Base-by-base conservation (phyloP, 2,329 filamentous ascomycete species). In the Exophiala phaeomuriformis region DNA sequence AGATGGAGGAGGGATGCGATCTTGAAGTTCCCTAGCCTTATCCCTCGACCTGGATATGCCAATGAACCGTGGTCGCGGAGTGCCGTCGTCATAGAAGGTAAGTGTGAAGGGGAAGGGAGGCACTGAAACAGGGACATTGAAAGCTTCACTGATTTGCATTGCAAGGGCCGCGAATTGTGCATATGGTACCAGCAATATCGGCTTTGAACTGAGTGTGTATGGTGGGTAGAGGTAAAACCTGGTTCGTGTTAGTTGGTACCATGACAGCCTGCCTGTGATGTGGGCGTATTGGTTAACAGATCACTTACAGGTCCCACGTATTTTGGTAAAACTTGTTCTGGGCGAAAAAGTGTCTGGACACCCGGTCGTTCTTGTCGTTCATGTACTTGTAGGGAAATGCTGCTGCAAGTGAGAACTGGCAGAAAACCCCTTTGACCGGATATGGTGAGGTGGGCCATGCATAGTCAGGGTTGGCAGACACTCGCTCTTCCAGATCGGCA, bases 241-340 rank as follows among this genome's bases (percentile, higher is more conserved):
- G 47, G 27, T 4, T 19, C 5, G 37, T 8, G 48, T 47, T 10
- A 49, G 37, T 30, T 19, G 37, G 8, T 1, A 19, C 19, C 36
- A 42, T n/a, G 8, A n/a, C 39, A 9, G 8, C 30, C 2, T 31
- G 30, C 29, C 3, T 33, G 29, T 4, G 5, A 33, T 4, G 29
- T 3, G n/a, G n/a, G 33, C 30, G 10, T 2, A 19, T 8, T 6
- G 27, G 10, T 3, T 10, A 42, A 5, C 10, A 44, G 27, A 47
- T 52, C 19, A 3, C 84, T 76, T 75, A 93, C 87, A 95, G 72
- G 58, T 91, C 83, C 90, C 90, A 95, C 7, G 72, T 64, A 54
- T 81, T 77, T 1, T 73, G 69, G 62, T 78, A 80, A 59, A 76
- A 72, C 49, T 74, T 68, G 2, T 69, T 70, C 4, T 53, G 57